Evolutionary conservation across 2,329 filamentous ascomycete genomes (phyloP), one percentile per base, ranked within the genome.

Genomic region (Botryotinia convoluta): DNA sequence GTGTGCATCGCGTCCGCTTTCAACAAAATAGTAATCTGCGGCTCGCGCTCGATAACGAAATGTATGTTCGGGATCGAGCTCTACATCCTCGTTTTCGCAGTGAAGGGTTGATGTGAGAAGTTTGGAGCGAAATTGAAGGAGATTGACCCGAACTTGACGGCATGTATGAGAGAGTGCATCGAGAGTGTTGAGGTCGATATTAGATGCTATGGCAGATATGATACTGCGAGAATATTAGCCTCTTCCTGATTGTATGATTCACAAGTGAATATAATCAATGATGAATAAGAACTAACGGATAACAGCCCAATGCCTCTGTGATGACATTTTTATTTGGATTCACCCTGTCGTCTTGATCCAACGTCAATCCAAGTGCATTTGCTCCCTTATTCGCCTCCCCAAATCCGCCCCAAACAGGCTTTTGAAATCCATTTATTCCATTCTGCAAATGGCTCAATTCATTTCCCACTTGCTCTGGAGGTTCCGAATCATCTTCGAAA

Each of bases 131-230:
- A 93, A 95, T 78, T 94, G 93, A 61, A 97, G 85, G 37, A 98
- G 87, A 77, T 91, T 93, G 73, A 87, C 87, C 77, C 93, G 93
- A 76, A 97, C 89, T 79, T 93, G 90, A 69, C 92, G 92, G 81
- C 94, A 97, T 72, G 93, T 94, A 72, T 89, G 89, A 69, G 95
- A 93, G 32, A 98, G 89, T 76, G 91, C 90, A 82, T 97, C 91
- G 78, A 98, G 88, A 22, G 93, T 92, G 82, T 95, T 97, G 69
- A 97, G 88, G 81, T 98, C 95, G 81, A 98, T 89, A 77, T 89
- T 88, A 45, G 89, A 88, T 67, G 93, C 92, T 77, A 98, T 88
- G 78, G 91, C 88, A 76, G 90, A 89, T 78, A 93, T 90, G 80
- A 97, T 89, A 79, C 94, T 97, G 84, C 20, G 60, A 35, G 67